Evolutionary conservation across 2,329 filamentous ascomycete genomes (phyloP).

Genomic region (Akanthomyces lecanii): DNA sequence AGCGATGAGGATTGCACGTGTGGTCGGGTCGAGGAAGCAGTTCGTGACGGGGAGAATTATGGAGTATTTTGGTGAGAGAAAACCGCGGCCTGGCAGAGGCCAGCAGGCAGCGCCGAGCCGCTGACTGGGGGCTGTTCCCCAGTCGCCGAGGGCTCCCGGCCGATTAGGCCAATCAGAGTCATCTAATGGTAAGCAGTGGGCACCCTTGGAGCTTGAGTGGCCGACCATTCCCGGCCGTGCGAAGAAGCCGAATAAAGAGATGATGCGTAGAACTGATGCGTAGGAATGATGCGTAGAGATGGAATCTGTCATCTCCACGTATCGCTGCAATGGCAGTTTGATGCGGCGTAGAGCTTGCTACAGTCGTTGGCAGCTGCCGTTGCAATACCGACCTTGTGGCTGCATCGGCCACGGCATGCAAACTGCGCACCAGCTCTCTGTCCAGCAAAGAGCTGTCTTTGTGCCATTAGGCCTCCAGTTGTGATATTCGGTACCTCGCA

Average conservation of each 20-base stretch:
- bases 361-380: not conserved
- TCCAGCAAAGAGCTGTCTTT: not conserved
- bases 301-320: too few species aligned
- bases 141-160: conserved; percentile 1
- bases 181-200: conserved; percentile 12
- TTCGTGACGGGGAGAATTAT: conserved; percentile 16
- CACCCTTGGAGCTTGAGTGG: conserved; percentile 1
- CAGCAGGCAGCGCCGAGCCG: not conserved
- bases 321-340: not conserved
- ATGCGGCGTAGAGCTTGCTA: not conserved
- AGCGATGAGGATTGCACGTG: conserved; percentile 15
- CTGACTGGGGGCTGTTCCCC: not conserved
- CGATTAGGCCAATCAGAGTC: conserved; percentile 3
- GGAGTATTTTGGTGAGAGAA: conserved; percentile 14
- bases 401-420: not conserved
- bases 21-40: conserved; percentile 6
- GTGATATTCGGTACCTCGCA: not conserved
- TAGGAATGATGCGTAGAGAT: not conserved
- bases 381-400: not conserved
- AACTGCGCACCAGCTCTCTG: not conserved
- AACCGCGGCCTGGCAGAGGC: not conserved
- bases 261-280: not conserved
- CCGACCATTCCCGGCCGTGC: conserved; percentile 10
- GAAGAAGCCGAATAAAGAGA: not conserved
- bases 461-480: not conserved